A percentile compares a stretch with the other conserved stretches of the same genome.
Evolutionary conservation across 2,329 filamentous ascomycete genomes (phyloP).

Genomic region (Scytalidium lignicola): DNA sequence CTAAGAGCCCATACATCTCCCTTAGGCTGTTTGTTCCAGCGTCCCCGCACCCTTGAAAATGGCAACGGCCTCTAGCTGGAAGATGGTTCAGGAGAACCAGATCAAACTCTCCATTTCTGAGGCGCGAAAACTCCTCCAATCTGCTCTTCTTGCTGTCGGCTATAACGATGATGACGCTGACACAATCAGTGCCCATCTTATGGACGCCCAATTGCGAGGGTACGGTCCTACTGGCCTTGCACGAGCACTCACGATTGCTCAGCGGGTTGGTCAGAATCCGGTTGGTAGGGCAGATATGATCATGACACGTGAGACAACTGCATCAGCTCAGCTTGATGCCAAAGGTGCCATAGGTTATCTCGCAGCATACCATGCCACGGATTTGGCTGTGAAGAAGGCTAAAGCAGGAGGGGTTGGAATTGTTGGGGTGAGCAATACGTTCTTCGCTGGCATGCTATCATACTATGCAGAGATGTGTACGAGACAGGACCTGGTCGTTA

Average conservation of each 20-base stretch:
- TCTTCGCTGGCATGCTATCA: not conserved
- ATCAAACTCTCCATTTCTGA: not conserved
- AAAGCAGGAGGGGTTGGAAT: not conserved
- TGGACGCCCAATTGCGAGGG: not conserved
- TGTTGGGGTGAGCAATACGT: not conserved
- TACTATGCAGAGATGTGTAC: not conserved
- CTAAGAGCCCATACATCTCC: too few relatives aligned
- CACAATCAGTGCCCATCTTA: not conserved
- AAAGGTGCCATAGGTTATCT: not conserved
- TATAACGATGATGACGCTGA: not conserved
- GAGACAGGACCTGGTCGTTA: not conserved
- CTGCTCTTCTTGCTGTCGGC: constrained; percentile 1
- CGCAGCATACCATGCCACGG: not conserved
- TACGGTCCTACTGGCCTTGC: not conserved
- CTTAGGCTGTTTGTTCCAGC: too few relatives aligned
- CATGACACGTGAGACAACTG: not conserved
- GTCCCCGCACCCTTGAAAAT: not conserved
- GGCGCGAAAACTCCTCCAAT: not conserved
- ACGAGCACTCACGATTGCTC: not conserved
- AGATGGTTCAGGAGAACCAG: not conserved
- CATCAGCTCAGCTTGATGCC: not conserved
- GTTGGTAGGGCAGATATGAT: not conserved
- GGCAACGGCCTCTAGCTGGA: not conserved
- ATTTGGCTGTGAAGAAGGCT: not conserved
- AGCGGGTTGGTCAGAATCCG: not conserved